Evolutionary conservation across 1,284 basidiomycete species (phyloP), one percentile per base, ranked within the genome.

Genomic region (Leccinum colubrinum): DNA sequence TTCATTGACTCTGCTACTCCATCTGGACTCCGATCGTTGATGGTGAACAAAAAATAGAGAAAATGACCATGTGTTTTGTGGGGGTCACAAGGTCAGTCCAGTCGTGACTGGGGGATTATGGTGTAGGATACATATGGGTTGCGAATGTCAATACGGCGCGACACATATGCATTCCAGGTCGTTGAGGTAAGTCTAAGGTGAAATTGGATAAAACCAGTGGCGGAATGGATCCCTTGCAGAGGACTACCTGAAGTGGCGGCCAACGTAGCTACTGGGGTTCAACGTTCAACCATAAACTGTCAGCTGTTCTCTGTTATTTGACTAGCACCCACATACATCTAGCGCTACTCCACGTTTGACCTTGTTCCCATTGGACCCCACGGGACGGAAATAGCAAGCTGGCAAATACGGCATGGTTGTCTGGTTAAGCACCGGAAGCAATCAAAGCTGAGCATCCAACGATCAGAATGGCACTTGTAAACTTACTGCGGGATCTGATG

Each of bases 381-480:
- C 14, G 46, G 6, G 46, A 50, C 8, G 20, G 12, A 12, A 22
- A 50, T 50, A 50, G 15, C 46, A 50, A 22, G 12, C 20, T 46
- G 58, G n/a, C n/a, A 14, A 7, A 4, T 30, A 46, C 41, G 54
- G 25, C 39, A 43, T 14, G 4, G 3, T n/a, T 43, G 25, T 43
- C 61, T 55, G 3, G 2, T 15, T 14, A 17, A 22, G 5, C 2
- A 12, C 22, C 30, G 48, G 57, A 39, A 12, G 14, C 22, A 22
- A 27, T 35, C 14, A 43, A 41, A 50, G 17, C 9, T 25, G 39
- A 17, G 60, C 3, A 3, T 33, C 17, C 6, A 15, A 46, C 5
- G 3, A 7, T 63, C 6, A 8, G 17, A 30, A 59, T 68, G 55
- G 35, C 17, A 66, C 27, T 56, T 54, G 12, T 7, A 37, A 64